A percentile compares a stretch with the other conserved stretches of the same genome.
These are phyloP conservation scores for Chlorella ohadii DNA, from an alignment of 139 green algal genomes.

Conservation along the genomic window DNA sequence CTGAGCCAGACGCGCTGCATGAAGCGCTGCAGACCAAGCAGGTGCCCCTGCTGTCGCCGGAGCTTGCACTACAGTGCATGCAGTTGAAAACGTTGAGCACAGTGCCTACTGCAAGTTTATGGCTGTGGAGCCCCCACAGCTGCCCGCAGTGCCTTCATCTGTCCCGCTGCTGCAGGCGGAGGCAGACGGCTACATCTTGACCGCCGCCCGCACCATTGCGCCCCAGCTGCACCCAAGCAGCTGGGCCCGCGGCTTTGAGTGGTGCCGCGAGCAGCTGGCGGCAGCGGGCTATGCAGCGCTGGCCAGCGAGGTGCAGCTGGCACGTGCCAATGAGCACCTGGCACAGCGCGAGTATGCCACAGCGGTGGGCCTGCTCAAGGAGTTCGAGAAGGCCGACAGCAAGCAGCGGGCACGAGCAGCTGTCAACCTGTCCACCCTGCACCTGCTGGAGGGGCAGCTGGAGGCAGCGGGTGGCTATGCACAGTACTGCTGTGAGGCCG, in stretches of 20 bases:
- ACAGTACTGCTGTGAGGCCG: slow-evolving; percentile 73
- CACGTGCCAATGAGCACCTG: slow-evolving; percentile 76
- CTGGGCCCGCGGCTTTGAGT: slow-evolving; percentile 72
- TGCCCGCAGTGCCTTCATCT: no score
- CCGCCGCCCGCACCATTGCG: slow-evolving; percentile 70
- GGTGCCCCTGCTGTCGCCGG: not conserved
- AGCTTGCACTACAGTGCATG: no score
- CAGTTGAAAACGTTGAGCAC: no score
- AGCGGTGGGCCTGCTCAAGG: slow-evolving; percentile 76
- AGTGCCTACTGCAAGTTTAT: no score
- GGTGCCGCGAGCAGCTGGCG: slow-evolving; percentile 67
- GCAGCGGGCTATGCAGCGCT: slow-evolving; percentile 44
- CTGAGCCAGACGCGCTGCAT: slow-evolving; percentile 56
- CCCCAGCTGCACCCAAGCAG: slow-evolving; percentile 62
- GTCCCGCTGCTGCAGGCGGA: not conserved
- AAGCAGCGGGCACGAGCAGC: slow-evolving; percentile 74
- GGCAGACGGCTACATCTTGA: slow-evolving; percentile 54
- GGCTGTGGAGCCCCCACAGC: no score
- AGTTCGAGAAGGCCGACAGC: slow-evolving; percentile 86
- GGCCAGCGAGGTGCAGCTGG: slow-evolving; percentile 78
- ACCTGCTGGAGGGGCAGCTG: slow-evolving; percentile 78
- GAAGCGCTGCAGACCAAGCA: slow-evolving; percentile 62
- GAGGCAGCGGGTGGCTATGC: slow-evolving; percentile 74
- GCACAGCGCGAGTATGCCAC: slow-evolving; percentile 68
- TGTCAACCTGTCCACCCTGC: slow-evolving; percentile 85